Percentiles rank a stretch among this genome's conserved stretches.
phyloP scores from a whole-genome alignment of 2,329 filamentous ascomycete genomes.

The Nigrospora oryzae region DNA sequence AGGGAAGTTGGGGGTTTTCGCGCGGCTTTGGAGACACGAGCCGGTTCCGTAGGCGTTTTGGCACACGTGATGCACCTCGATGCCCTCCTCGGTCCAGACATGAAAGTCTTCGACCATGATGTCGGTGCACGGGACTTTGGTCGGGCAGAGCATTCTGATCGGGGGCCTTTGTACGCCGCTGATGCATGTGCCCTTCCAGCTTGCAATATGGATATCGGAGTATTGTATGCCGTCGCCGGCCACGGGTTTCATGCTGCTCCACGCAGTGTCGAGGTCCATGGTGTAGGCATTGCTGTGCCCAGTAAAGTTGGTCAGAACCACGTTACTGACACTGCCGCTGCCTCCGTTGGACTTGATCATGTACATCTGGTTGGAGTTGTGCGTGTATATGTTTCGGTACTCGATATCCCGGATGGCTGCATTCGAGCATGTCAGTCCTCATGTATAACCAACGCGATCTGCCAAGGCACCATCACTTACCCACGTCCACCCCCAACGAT shows the following conservation, averaged over 20 bases:
- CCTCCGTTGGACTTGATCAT: constrained; percentile 56
- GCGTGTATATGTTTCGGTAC: constrained; percentile 51
- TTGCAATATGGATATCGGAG: constrained; percentile 40
- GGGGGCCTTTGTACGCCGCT: constrained; percentile 42
- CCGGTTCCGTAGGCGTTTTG: not conserved
- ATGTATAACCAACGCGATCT: not conserved
- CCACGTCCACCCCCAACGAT: constrained; percentile 36
- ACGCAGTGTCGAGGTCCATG: constrained; percentile 45
- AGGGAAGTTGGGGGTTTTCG: not conserved
- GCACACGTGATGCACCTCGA: not conserved
- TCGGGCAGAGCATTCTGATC: constrained; percentile 42
- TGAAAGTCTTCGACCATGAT: constrained; percentile 40
- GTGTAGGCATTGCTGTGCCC: constrained; percentile 51
- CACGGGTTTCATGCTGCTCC: constrained; percentile 31
- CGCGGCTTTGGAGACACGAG: not conserved
- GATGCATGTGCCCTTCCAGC: constrained; percentile 46
- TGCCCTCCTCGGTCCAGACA: constrained; percentile 42
- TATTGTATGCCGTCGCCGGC: constrained; percentile 42
- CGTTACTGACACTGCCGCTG: constrained; percentile 39
- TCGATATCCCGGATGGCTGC: constrained; percentile 39
- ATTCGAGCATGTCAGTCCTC: not conserved
- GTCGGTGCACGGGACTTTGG: constrained; percentile 40
- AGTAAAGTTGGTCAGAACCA: constrained; percentile 48
- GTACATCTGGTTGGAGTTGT: constrained; percentile 53
- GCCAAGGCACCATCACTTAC: constrained; percentile 5